A percentile compares a stretch with the other conserved stretches of the same genome.
phyloP scores from a whole-genome alignment of 306 rosid species.

The Dryas drummondii region DNA sequence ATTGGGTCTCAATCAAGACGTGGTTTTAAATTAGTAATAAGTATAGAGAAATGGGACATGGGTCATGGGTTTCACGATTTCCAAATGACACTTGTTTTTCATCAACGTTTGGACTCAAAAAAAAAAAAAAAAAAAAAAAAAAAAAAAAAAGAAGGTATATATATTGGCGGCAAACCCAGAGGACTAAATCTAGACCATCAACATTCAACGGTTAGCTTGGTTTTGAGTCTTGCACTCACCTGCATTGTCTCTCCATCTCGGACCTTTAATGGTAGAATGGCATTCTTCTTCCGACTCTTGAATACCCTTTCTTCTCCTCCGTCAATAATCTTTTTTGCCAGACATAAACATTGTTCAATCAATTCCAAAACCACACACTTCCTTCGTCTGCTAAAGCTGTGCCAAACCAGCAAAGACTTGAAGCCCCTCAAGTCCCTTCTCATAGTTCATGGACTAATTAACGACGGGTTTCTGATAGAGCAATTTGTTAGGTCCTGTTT shows the following conservation, averaged over 20 bases:
- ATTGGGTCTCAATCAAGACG: too few relatives aligned
- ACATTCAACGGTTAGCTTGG: neutral
- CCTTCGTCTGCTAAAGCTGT: constrained; percentile 27
- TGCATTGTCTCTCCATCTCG: neutral
- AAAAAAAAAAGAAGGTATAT: too few relatives aligned
- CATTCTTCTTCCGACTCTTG: constrained; percentile 6
- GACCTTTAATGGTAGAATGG: neutral
- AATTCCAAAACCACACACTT: constrained; percentile 12
- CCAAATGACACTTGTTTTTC: too few relatives aligned
- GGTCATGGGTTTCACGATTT: too few relatives aligned
- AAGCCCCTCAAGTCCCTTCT: constrained; percentile 26
- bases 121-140: too few relatives aligned
- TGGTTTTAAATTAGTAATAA: too few relatives aligned
- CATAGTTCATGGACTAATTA: constrained; percentile 21
- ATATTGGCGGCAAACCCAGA: neutral
- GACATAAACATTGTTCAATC: constrained; percentile 4
- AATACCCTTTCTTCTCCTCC: constrained; percentile 6
- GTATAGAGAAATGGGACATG: too few relatives aligned
- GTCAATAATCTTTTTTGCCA: neutral
- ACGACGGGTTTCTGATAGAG: constrained; percentile 3
- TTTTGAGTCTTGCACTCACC: neutral
- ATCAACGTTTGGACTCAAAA: too few relatives aligned
- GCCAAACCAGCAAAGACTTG: constrained; percentile 8
- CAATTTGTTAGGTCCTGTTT: constrained; percentile 28
- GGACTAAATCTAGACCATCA: neutral